phyloP scores from a whole-genome alignment of 805 yeast genomes.

The Scheffersomyces stipitis region DNA sequence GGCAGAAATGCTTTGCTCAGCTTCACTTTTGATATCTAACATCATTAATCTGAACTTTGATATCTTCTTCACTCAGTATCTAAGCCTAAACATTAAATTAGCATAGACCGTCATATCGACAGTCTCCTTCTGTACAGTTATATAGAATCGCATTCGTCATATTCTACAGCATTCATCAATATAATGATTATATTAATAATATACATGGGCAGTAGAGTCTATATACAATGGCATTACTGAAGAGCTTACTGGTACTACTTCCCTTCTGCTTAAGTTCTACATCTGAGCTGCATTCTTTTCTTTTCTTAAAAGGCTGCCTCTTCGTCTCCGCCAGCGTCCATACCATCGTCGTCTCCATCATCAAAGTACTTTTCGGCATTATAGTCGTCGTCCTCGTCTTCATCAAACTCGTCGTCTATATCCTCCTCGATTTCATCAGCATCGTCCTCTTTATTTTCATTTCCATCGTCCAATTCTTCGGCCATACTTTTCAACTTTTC shows the following conservation, averaged over 20 bases:
- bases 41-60: too few species aligned
- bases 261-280: too few species aligned
- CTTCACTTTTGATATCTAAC: constrained; percentile 24
- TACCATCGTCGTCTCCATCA: constrained; percentile 65
- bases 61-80: too few species aligned
- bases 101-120: not conserved
- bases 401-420: constrained; percentile 67
- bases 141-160: too few species aligned
- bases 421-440: constrained; percentile 44
- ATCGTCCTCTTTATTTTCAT: constrained; percentile 42
- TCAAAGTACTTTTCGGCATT: constrained; percentile 80
- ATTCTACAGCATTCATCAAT: too few species aligned
- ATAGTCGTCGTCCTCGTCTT: constrained; percentile 75
- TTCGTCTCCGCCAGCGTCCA: constrained; percentile 60
- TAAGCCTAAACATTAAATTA: too few species aligned
- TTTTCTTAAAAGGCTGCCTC: constrained; percentile 62
- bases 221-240: too few species aligned
- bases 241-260: too few species aligned
- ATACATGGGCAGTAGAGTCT: too few species aligned
- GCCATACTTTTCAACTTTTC: constrained; percentile 44
- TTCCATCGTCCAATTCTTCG: constrained; percentile 44
- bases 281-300: not conserved
- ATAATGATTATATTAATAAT: too few species aligned
- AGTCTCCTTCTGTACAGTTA: too few species aligned
- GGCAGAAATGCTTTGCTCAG: constrained; percentile 68